Evolutionary conservation across 2,329 filamentous ascomycete species (phyloP).

Genomic region (Shiraia bambusicola): DNA sequence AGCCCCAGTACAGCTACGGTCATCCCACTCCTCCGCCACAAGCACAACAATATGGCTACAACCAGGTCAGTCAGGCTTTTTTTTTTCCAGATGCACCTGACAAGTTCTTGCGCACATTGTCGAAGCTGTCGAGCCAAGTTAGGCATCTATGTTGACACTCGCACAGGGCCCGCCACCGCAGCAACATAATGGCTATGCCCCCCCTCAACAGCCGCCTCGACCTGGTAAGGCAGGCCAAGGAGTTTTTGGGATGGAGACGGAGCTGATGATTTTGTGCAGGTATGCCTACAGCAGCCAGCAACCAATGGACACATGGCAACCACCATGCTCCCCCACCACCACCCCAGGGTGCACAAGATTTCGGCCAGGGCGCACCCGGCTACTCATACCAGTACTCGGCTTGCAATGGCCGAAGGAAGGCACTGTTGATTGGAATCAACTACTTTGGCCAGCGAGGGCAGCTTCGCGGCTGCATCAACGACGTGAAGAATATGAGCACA

Average conservation of each 20-base stretch:
- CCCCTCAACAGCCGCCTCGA: slow-evolving; percentile 22
- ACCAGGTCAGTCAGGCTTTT: slow-evolving; percentile 40
- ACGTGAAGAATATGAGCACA: slow-evolving; percentile 93
- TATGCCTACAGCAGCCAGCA: slow-evolving; percentile 51
- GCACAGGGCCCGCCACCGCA: slow-evolving; percentile 36
- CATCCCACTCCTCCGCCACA: slow-evolving; percentile 46
- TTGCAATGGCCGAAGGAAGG: slow-evolving; percentile 86
- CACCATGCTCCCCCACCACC: slow-evolving; percentile 65
- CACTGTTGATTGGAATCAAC: slow-evolving; percentile 90
- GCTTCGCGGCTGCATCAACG: slow-evolving; percentile 91
- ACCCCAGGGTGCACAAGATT: slow-evolving; percentile 55
- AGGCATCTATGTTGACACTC: slow-evolving; percentile 19
- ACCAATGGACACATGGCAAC: slow-evolving; percentile 53
- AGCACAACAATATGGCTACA: slow-evolving; percentile 48
- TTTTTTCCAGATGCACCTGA: not conserved
- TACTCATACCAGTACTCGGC: slow-evolving; percentile 91
- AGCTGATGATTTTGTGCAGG: slow-evolving; percentile 45
- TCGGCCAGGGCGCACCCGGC: slow-evolving; percentile 71
- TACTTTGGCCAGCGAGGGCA: slow-evolving; percentile 93
- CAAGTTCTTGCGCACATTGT: too few species aligned
- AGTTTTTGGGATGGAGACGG: slow-evolving; percentile 1
- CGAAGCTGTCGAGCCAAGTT: not conserved
- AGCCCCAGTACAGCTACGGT: slow-evolving; percentile 35
- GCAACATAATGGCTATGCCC: slow-evolving; percentile 32
- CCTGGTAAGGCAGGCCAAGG: slow-evolving; percentile 17